Evolutionary conservation across 768 basidiomycete genomes (phyloP).

Genomic region (Russula abietina): DNA sequence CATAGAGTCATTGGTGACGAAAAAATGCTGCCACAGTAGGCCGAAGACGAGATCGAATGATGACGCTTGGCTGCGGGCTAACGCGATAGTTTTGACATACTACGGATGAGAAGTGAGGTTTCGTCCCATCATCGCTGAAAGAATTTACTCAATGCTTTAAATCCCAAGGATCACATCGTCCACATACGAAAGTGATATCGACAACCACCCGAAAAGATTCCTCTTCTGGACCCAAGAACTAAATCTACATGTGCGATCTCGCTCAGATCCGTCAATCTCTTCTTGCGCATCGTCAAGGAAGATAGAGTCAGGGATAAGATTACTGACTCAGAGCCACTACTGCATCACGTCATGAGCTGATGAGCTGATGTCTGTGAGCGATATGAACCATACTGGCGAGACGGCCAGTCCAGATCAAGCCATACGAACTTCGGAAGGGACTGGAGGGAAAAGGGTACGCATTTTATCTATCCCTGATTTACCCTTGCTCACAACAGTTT

Average conservation of each 20-base stretch:
- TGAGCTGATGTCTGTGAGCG: conserved; percentile 4
- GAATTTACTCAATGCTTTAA: conserved; percentile 8
- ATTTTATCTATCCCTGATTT: not conserved
- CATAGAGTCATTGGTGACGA: not conserved
- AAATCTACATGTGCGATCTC: not conserved
- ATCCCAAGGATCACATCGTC: not conserved
- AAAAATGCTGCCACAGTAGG: not conserved
- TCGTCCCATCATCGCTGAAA: conserved; percentile 6
- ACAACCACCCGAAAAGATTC: not conserved
- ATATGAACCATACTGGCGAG: not conserved
- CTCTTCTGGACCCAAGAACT: too few species aligned
- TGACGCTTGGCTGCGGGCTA: conserved; percentile 4
- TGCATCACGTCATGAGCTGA: conserved; percentile 14
- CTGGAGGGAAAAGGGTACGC: conserved; percentile 8
- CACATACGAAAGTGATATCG: not conserved
- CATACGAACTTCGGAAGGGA: not conserved
- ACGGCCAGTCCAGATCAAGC: conserved; percentile 9
- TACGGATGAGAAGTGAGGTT: conserved; percentile 4
- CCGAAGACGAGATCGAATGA: conserved; percentile 9
- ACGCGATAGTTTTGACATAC: conserved; percentile 6
- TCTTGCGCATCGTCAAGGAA: not conserved
- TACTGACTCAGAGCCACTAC: not conserved
- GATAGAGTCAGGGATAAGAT: too few species aligned
- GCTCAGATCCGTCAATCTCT: not conserved
- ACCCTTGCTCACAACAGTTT: not conserved